phyloP scores from a whole-genome alignment of 1,284 basidiomycete genomes.

The Cutaneotrichosporon sp. region DNA sequence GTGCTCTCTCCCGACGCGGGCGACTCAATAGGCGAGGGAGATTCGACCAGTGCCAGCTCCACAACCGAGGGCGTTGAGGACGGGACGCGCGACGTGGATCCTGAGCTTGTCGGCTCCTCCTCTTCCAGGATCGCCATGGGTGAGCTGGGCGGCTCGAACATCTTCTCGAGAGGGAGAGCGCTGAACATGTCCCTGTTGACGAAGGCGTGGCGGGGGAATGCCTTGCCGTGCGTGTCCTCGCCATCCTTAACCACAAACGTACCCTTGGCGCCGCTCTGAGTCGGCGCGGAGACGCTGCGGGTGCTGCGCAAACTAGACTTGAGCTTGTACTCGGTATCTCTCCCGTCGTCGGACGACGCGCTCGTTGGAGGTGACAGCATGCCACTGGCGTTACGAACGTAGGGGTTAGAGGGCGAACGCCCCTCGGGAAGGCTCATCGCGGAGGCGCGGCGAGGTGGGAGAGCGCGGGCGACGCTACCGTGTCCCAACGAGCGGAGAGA shows the following conservation, averaged over 20 bases:
- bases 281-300: conserved; percentile 11
- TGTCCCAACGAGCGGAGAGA: conserved; percentile 42
- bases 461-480: conserved; percentile 33
- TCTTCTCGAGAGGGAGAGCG: conserved; percentile 74
- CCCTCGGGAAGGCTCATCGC: conserved; percentile 14
- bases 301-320: conserved; percentile 2
- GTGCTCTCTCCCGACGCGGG: not conserved
- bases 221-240: conserved; percentile 58
- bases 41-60: not conserved
- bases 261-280: conserved; percentile 52
- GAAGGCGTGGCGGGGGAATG: conserved; percentile 43
- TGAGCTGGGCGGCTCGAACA: conserved; percentile 69
- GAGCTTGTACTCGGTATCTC: conserved; percentile 3
- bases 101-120: not conserved
- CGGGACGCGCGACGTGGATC: not conserved
- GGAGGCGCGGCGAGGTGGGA: conserved; percentile 31
- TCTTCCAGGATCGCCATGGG: not conserved
- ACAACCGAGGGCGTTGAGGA: not conserved
- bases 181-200: conserved; percentile 73
- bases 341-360: conserved; percentile 12
- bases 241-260: conserved; percentile 80
- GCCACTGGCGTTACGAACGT: conserved; percentile 21
- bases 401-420: conserved; percentile 21
- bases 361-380: conserved; percentile 25
- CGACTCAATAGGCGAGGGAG: not conserved